Evolutionary conservation across 257 asterid genomes (phyloP), one percentile per base, ranked within the genome.

Genomic region (Primulina huaijiensis): DNA sequence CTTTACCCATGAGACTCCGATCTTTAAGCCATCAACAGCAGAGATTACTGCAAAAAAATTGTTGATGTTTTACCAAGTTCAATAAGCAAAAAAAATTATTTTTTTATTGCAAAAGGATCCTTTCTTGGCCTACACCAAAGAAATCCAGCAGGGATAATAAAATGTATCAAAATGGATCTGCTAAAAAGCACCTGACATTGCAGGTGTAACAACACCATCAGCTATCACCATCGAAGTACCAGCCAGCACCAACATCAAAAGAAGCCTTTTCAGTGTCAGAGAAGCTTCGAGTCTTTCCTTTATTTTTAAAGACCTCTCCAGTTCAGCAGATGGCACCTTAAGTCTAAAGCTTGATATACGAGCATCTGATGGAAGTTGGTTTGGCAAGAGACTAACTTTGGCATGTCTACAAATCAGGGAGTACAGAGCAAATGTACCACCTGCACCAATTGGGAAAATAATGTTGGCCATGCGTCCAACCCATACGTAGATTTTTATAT

Each of bases 211-310:
- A 64, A 94, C 96, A 70, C 97, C 98, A 74, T 87, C 97, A 86
- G 97, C 98, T 64, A 94, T 91, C 83, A 94, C 99, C 99, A 94
- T 94, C 33, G 99, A 91, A 53, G 98, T 94, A 81, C 97, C 99
- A 78, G 95, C 96, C 81, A 94, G 98, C 72, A 94, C 99, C 85
- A 94, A 75, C 81, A 89, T 83, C 74, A 94, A 78, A 78, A 94
- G 83, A 83, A 92, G 84, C 81, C 83, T 94, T 82, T 94, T 94
- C 82, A 94, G 76, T 65, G 96, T 85, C 74, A 82, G 72, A 68
- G 99, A 94, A 70, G 93, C 74, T 77, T 94, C 99, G 70, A 94
- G 96, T 76, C 85, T 83, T 83, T 94, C 99, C 85, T 89, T 94
- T 80, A 94, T 78, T 83, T 78, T 94, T 75, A 94, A 81, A 72